These are phyloP conservation scores for Phytophthora pisi DNA, from an alignment of 352 stramenopile genomes.

Conservation along the genomic window DNA sequence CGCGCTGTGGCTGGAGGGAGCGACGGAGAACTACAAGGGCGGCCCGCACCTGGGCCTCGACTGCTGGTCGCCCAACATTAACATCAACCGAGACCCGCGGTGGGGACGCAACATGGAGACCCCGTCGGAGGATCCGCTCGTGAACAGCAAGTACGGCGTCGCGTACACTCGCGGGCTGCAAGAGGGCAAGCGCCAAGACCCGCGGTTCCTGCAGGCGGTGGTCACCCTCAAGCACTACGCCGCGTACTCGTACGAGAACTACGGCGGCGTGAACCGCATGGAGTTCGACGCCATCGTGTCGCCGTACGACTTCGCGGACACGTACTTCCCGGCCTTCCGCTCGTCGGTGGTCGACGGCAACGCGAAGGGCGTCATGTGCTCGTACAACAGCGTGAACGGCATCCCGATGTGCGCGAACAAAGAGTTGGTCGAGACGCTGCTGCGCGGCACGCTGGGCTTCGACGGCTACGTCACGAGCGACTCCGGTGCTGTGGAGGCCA, in stretches of 20 bases:
- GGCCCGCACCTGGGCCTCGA: slow-evolving; percentile 86
- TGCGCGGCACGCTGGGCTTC: slow-evolving; percentile 86
- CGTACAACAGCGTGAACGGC: slow-evolving; percentile 96
- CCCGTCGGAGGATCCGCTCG: slow-evolving; percentile 92
- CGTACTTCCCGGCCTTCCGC: slow-evolving; percentile 90
- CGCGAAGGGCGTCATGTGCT: slow-evolving; percentile 94
- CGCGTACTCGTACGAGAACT: slow-evolving; percentile 91
- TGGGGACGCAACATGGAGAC: slow-evolving; percentile 95
- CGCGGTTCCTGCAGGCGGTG: slow-evolving; percentile 76
- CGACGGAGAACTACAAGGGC: slow-evolving; percentile 64
- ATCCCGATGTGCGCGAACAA: slow-evolving; percentile 93
- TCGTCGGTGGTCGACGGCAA: slow-evolving; percentile 80
- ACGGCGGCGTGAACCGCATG: slow-evolving; percentile 74
- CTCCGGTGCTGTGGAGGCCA: slow-evolving; percentile 88
- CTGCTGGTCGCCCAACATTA: slow-evolving; percentile 96
- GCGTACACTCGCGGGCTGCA: slow-evolving; percentile 92
- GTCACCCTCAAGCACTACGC: slow-evolving; percentile 95
- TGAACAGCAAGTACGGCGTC: slow-evolving; percentile 92
- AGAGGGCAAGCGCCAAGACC: slow-evolving; percentile 55
- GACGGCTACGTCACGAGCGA: slow-evolving; percentile 95
- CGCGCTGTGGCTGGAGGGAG: slow-evolving; percentile 79
- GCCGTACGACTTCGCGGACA: slow-evolving; percentile 92
- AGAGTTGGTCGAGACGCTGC: slow-evolving; percentile 65
- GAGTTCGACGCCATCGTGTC: slow-evolving; percentile 91
- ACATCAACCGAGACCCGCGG: slow-evolving; percentile 94